phyloP scores from a whole-genome alignment of 371 early-diverging fungal genomes.

The Mucor racemosus region DNA sequence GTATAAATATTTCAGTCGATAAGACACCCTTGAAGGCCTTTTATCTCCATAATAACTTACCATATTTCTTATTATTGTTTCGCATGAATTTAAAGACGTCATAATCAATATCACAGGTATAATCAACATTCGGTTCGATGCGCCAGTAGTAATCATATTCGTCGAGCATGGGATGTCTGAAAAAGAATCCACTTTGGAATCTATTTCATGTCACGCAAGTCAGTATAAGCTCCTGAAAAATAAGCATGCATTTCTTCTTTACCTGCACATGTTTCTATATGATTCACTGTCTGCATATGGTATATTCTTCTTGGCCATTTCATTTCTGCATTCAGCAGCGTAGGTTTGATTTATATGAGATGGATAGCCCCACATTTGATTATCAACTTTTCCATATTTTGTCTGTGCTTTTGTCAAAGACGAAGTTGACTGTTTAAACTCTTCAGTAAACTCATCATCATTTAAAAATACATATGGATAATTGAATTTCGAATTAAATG shows the following conservation, averaged over 20 bases:
- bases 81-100: conserved; percentile 30
- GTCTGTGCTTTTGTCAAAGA: conserved; percentile 62
- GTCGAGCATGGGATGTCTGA: conserved; percentile 78
- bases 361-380: conserved; percentile 84
- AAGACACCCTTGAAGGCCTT: conserved; percentile 15
- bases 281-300: conserved; percentile 87
- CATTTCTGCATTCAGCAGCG: conserved; percentile 62
- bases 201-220: conserved; percentile 21
- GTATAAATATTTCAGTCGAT: neutral
- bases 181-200: conserved; percentile 84
- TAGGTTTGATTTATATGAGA: conserved; percentile 74
- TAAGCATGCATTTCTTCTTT: neutral
- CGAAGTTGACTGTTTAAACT: conserved; percentile 64
- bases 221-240: neutral
- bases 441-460: conserved; percentile 79
- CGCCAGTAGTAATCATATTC: conserved; percentile 95
- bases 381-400: conserved; percentile 55
- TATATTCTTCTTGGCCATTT: conserved; percentile 62
- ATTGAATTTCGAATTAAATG: conserved; percentile 81
- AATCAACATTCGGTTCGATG: conserved; percentile 92
- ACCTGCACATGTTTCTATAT: conserved; percentile 93
- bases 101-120: conserved; percentile 81
- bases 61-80: conserved; percentile 30
- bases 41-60: conserved; percentile 18
- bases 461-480: conserved; percentile 95